Percentiles rank a stretch among this genome's conserved stretches.
phyloP scores from a whole-genome alignment of 2,329 filamentous ascomycete species.

The Sphaerulina populicola region DNA sequence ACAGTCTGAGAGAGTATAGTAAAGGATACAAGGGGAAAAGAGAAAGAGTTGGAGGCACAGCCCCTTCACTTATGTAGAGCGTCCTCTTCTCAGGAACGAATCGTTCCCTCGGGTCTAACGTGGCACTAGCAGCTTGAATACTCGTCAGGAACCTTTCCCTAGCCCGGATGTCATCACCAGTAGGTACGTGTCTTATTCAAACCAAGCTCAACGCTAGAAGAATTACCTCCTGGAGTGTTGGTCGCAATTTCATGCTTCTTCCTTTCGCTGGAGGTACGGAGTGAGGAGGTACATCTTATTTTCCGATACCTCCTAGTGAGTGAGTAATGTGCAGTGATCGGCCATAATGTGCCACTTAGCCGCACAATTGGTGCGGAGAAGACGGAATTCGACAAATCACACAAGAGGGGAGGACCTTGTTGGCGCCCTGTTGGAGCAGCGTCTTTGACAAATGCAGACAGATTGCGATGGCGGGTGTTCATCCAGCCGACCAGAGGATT shows the following conservation, averaged over 20 bases:
- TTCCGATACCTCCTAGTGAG: too few relatives aligned
- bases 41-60: not conserved
- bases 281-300: too few relatives aligned
- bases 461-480: not conserved
- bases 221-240: not conserved
- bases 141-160: not conserved
- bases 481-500: not conserved
- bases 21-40: not conserved
- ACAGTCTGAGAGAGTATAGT: not conserved
- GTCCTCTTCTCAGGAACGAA: not conserved
- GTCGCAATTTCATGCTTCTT: too few relatives aligned
- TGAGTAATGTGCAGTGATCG: not conserved
- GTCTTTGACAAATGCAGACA: not conserved
- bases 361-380: not conserved
- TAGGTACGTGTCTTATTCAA: not conserved
- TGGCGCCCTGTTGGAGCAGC: not conserved
- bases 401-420: not conserved
- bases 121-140: not conserved
- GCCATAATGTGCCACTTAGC: not conserved
- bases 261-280: too few relatives aligned
- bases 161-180: not conserved
- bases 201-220: not conserved
- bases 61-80: not conserved
- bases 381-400: not conserved
- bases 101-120: not conserved